Base-by-base conservation (phyloP, 176 grass and related monocot species). In the Lolium rigidum region DNA sequence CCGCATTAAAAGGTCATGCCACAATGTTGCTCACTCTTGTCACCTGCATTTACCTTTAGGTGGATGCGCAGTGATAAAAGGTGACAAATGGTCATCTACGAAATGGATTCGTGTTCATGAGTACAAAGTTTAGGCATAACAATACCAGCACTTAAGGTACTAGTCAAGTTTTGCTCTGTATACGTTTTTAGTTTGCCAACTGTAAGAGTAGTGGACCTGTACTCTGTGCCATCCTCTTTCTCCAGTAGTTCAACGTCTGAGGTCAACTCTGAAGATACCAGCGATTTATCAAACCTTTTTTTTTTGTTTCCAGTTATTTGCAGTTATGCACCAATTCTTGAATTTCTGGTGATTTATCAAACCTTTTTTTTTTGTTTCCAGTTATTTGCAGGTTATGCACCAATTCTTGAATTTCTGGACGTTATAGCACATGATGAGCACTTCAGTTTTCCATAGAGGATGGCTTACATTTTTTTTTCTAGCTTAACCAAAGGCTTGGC, bases 31-130 rank as follows among this genome's bases (percentile, higher is more conserved):
- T 69, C 17, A 88, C 21, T 69, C 59, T 13, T 58, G 44, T 84
- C 16, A 49, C 38, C 28, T 83, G 35, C 37, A 55, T 83, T 74
- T 76, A 65, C 10, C 6, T 85, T 78, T 86, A 98, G 95, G 91
- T 83, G 95, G 95, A 37, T 98, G 95, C 9, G 77, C 95, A 81
- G 93, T 98, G 35, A 87, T 95, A 84, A 90, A 92, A 89, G 95
- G 95, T 49, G 65, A 98, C 72, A 98, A 98, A 77, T 98, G 95
- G 95, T 98, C 95, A 70, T 95, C 93, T 49, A 95, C 95, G 52
- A 98, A 98, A 83, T 95, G 95, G 95, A 92, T 98, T 78, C 93
- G 91, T 35, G 77, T 98, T 77, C 87, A 98, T 13, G 91, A 98
- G 72, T 98, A 95, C 85, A 92, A 81, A 94, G 31, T 64, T 67